Conservation (phyloP, 176 grass and related monocot genomes). For the Tuctoria greenei region DNA sequence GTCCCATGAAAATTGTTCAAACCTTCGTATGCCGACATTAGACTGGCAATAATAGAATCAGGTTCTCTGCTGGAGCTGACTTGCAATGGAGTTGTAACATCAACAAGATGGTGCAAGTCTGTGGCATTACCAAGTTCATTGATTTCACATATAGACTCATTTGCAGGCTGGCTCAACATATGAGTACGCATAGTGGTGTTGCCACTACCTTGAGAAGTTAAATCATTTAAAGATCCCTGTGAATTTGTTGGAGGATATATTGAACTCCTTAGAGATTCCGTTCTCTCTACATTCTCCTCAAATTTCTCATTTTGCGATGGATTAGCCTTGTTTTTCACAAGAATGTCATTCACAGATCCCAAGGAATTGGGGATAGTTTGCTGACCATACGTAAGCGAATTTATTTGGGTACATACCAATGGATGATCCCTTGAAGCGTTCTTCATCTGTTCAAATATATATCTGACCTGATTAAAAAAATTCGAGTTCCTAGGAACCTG, state of each 20-base stretch:
- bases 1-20: constrained; percentile 38
- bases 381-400: constrained; percentile 13
- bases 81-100: constrained; percentile 27
- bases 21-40: constrained; percentile 17
- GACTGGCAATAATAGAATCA: constrained; percentile 34
- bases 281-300: constrained; percentile 34
- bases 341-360: constrained; percentile 26
- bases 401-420: neutral
- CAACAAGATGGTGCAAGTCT: constrained; percentile 29
- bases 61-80: constrained; percentile 23
- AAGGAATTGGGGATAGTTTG: constrained; percentile 33
- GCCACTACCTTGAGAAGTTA: constrained; percentile 32
- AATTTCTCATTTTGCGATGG: constrained; percentile 16
- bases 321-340: constrained; percentile 29
- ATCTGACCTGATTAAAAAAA: constrained; percentile 56
- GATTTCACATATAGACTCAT: constrained; percentile 38
- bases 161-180: constrained; percentile 47
- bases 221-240: constrained; percentile 39
- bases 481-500: constrained; percentile 64
- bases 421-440: constrained; percentile 29
- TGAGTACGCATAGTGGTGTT: constrained; percentile 20
- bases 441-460: constrained; percentile 46
- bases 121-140: constrained; percentile 33
- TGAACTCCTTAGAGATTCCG: constrained; percentile 36
- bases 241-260: constrained; percentile 38